Evolutionary conservation across 306 rosid species (phyloP).

Genomic region (Sphenostylis stenocarpa): DNA sequence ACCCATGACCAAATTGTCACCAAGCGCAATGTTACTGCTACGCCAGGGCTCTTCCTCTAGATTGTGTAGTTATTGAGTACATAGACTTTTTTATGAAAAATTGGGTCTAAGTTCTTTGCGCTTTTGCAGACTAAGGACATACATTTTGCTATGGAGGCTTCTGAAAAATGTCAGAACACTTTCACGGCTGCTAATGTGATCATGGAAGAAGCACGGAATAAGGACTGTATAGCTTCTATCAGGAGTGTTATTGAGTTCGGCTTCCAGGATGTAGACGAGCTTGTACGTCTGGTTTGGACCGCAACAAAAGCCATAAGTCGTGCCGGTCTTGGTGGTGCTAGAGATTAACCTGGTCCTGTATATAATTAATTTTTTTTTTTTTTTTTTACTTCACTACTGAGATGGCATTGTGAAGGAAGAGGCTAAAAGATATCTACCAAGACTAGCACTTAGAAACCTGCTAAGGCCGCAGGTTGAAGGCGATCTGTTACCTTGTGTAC

Average conservation of each 20-base stretch:
- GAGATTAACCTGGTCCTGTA: conserved; percentile 68
- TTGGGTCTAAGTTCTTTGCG: conserved; percentile 23
- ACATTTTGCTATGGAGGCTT: conserved; percentile 71
- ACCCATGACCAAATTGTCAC: too few relatives aligned
- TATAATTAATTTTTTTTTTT: conserved; percentile 37
- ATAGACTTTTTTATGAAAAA: background rate
- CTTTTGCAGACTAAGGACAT: conserved; percentile 66
- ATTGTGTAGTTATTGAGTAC: background rate
- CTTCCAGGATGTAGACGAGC: conserved; percentile 82
- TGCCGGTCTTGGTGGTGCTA: conserved; percentile 59
- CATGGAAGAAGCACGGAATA: conserved; percentile 54
- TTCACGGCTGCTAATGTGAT: conserved; percentile 44
- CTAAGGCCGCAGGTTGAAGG: conserved; percentile 37
- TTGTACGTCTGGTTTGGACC: conserved; percentile 53
- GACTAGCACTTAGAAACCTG: conserved; percentile 46
- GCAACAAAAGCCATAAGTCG: conserved; percentile 61
- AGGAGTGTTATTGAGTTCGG: conserved; percentile 71
- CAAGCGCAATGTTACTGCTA: too few relatives aligned
- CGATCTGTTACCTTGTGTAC: conserved; percentile 55
- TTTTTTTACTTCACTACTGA: conserved; percentile 35
- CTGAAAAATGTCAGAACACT: conserved; percentile 60
- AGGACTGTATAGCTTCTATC: conserved; percentile 52
- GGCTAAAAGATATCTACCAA: conserved; percentile 35
- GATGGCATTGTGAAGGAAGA: conserved; percentile 45
- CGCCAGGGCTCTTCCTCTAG: background rate